Evolutionary conservation across 2,329 filamentous ascomycete genomes (phyloP).

Genomic region (Ophiostoma sp.): DNA sequence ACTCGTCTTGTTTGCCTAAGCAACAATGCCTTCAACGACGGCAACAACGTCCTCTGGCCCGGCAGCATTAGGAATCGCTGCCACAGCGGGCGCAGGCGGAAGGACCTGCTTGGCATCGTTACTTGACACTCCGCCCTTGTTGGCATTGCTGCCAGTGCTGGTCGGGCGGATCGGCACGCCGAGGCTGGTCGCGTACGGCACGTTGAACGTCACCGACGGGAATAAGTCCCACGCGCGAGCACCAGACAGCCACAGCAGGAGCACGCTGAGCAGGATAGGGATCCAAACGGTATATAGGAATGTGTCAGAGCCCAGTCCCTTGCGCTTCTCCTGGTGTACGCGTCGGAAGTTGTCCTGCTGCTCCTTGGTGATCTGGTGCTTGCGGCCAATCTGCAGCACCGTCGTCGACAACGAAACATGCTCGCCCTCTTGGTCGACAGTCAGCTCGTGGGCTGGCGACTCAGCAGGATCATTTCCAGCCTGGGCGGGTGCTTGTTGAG

Average conservation of each 20-base stretch:
- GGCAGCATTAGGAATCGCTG: constrained; percentile 12
- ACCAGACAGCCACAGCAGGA: constrained; percentile 27
- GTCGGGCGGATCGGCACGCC: constrained; percentile 21
- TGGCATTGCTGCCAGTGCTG: neutral
- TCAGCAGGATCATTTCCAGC: neutral
- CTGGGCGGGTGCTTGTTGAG: neutral
- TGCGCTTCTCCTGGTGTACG: constrained; percentile 57
- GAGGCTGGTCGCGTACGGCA: constrained; percentile 27
- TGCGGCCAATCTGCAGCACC: constrained; percentile 56
- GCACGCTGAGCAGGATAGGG: constrained; percentile 27
- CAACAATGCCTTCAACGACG: constrained; percentile 11
- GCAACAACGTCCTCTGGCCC: constrained; percentile 16
- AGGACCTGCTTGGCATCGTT: constrained; percentile 16
- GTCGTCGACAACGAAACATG: constrained; percentile 31
- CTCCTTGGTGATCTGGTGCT: constrained; percentile 59
- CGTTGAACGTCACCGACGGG: constrained; percentile 26
- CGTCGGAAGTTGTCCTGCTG: constrained; percentile 59
- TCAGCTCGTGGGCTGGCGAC: constrained; percentile 10
- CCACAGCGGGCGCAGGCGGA: constrained; percentile 16
- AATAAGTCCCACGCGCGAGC: constrained; percentile 26
- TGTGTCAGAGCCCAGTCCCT: constrained; percentile 57
- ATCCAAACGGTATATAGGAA: constrained; percentile 62
- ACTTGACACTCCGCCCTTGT: constrained; percentile 3
- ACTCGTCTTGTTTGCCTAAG: neutral
- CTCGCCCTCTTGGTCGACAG: constrained; percentile 35